Base-by-base conservation (phyloP, 306 rosid species). In the Carpinus viminea region DNA sequence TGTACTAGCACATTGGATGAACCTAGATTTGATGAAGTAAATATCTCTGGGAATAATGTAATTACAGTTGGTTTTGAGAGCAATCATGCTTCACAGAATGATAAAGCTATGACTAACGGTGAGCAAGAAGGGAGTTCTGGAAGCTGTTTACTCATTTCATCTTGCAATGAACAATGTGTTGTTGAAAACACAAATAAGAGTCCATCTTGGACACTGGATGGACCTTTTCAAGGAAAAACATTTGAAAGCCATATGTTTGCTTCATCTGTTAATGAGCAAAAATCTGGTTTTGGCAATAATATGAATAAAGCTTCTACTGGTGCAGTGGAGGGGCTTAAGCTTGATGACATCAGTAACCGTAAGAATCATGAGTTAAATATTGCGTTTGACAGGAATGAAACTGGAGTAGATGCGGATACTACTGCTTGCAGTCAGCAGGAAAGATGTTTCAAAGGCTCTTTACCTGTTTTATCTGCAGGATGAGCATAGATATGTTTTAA, bases 1-100 rank as follows among this genome's bases (percentile, higher is more conserved):
- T 83, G 85, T 73, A 74, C 82, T 74, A 64, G 82, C 76, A 75
- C 82, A 45, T 61, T 74, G 71, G 81, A 74, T 84, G 86, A 61
- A 47, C 72, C 82, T 18, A 78, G 59, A 38, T 74, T 64, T 74
- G 85, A 55, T 70, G 79, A 59, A 61, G 75, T 81, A 68, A 81
- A 78, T 81, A 45, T 71, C 77, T 74, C 80, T 70, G 72, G 82
- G 79, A 70, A 70, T 74, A 78, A 52, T 74, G 20, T 75, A 65
- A 78, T 65, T 69, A 43, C 74, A 73, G 68, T 62, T 78, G 79
- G 80, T 79, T 76, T 76, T 31, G 76, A 47, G 54, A 74, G 82
- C 13, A 72, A 79, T 73, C 80, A 65, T 68, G 79, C 73, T 79
- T 31, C 77, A 80, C 74, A 72, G 59, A 72, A 66, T 75, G 80